Conservation (phyloP, 176 grass and related monocot genomes). For the Paspalum vaginatum region DNA sequence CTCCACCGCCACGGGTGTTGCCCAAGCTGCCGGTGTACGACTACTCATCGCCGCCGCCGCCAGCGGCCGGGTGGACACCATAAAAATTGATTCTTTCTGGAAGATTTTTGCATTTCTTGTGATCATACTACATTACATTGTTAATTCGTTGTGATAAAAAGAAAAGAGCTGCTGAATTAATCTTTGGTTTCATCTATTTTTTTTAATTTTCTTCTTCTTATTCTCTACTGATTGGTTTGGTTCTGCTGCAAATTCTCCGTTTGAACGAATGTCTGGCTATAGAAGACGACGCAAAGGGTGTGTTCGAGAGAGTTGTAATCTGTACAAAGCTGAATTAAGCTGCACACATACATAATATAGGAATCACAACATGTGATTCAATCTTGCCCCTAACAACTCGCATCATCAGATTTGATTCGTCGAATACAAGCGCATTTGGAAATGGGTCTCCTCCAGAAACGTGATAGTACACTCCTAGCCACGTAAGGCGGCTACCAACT, state of each 20-base stretch:
- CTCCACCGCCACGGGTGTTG: slow-evolving; percentile 13
- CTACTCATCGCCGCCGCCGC: slow-evolving; percentile 71
- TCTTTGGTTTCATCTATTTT: background rate
- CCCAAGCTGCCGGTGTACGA: slow-evolving; percentile 47
- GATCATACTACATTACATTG: slow-evolving; percentile 31
- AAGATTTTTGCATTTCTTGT: slow-evolving; percentile 22
- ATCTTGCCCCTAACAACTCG: background rate
- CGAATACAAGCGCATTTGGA: no score
- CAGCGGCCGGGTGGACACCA: slow-evolving; percentile 15
- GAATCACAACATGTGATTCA: background rate
- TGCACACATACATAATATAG: background rate
- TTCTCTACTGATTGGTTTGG: slow-evolving; percentile 19
- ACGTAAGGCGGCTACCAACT: background rate
- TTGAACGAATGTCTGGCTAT: slow-evolving; percentile 29
- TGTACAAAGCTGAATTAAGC: background rate
- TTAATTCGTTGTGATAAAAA: slow-evolving; percentile 45
- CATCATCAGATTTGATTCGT: no score
- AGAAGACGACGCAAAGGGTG: background rate
- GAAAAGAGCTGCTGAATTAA: slow-evolving; percentile 8
- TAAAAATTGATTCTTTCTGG: slow-evolving; percentile 51
- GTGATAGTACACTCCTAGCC: background rate
- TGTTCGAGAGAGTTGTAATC: background rate
- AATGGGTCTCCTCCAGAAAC: no score
- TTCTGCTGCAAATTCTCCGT: background rate
- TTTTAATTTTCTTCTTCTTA: background rate